Base-by-base conservation (phyloP, 2,329 filamentous ascomycete genomes). In the Bertia moriformis region DNA sequence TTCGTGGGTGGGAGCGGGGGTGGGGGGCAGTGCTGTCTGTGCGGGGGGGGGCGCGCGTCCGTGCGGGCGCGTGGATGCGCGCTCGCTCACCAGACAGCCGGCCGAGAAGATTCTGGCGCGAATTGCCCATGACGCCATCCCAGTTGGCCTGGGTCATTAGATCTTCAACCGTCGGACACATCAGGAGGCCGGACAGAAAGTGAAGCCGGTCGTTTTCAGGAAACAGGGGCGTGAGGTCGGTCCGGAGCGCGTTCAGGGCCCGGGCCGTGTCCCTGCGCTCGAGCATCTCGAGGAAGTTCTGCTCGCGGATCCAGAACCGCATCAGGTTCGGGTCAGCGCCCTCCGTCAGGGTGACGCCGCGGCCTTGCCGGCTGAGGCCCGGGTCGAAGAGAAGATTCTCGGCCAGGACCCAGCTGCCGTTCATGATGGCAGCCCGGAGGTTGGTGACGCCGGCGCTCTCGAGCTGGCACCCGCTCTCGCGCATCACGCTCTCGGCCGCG, bases 391-490 rank as follows among this genome's bases (percentile, higher is more conserved):
- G 63, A 39, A 96, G 63, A 41, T 71, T 65, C 60, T 98, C 91
- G n/a, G 91, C 89, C 52, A 85, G 75, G 3, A 66, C 56, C 91
- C 91, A 98, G 42, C 77, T 69, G 12, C 91, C 91, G 30, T 73
- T 67, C 38, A 94, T 62, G 4, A 98, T 78, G 4, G 89, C 83
- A 46, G 65, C 74, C 44, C 88, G 71, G 50, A 98, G 95, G 4
- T 81, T 75, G n/a, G 86, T 79, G 15, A 95, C 89, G 1, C 83
- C 81, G 2, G 79, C 73, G 43, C 78, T 91, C 60, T 98, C 91
- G 42, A 98, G 65, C 53, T 89, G 76, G 54, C 74, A 93, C 1
- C 87, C 88, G 52, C 89, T 96, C 57, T 93, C 84, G 43, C 71
- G 69, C 51, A 75, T 81, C 41, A 98, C 65, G 43, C 71, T 76